Conservation (phyloP, 768 basidiomycete species). For the Cantharellus cinnabarinus region DNA sequence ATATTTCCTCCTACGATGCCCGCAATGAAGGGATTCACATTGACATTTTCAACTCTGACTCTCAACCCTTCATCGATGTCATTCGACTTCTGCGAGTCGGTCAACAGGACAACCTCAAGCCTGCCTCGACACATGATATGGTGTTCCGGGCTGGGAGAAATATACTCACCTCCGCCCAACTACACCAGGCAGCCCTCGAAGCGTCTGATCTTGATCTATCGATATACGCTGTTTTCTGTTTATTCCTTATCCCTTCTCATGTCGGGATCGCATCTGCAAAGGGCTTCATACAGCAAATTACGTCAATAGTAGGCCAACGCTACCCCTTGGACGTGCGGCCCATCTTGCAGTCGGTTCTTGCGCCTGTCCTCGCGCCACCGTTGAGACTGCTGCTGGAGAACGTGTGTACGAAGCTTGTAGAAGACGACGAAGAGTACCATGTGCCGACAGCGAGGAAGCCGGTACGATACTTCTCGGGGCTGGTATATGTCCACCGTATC, state of each 20-base stretch:
- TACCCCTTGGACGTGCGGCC: background rate
- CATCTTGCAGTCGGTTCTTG: background rate
- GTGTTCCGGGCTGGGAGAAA: background rate
- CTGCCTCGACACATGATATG: background rate
- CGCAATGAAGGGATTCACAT: constrained; percentile 22
- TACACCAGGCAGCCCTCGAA: background rate
- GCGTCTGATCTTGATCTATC: background rate
- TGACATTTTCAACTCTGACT: constrained; percentile 20
- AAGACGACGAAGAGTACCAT: background rate
- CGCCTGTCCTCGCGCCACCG: background rate
- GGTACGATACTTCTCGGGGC: background rate
- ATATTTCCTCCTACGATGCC: constrained; percentile 16
- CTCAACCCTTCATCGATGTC: constrained; percentile 5
- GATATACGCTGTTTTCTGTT: background rate
- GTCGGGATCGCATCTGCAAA: background rate
- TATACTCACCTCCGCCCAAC: background rate
- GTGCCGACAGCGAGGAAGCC: background rate
- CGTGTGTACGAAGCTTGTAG: background rate
- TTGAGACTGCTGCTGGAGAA: background rate
- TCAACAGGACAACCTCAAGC: background rate
- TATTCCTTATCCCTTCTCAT: background rate
- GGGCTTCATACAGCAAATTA: background rate
- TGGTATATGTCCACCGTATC: background rate
- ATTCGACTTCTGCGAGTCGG: background rate
- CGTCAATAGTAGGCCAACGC: background rate